Conservation (phyloP, 495 filamentous ascomycete genomes). For the Aspergillus heteromorphus region DNA sequence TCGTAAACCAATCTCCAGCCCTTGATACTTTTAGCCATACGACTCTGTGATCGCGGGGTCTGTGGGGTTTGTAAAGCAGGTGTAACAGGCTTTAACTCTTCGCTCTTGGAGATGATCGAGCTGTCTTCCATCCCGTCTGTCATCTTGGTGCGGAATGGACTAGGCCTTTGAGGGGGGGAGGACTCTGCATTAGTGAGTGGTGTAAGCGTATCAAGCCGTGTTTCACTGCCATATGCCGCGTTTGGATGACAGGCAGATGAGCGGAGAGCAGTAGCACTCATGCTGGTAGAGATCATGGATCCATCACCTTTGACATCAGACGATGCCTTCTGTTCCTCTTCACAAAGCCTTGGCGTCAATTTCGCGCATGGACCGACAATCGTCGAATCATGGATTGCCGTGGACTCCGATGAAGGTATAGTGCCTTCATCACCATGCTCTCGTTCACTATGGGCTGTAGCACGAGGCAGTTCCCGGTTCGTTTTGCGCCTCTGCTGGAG, state of each 20-base stretch:
- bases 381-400: slow-evolving; percentile 5
- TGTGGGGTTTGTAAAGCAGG: slow-evolving; percentile 48
- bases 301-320: slow-evolving; percentile 48
- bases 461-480: slow-evolving; percentile 37
- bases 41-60: slow-evolving; percentile 52
- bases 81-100: slow-evolving; percentile 29
- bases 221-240: slow-evolving; percentile 43
- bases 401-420: slow-evolving; percentile 2
- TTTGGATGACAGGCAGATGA: slow-evolving; percentile 22
- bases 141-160: slow-evolving; percentile 42
- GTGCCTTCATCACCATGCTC: slow-evolving; percentile 14
- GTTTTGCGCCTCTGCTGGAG: slow-evolving; percentile 50
- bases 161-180: slow-evolving; percentile 60
- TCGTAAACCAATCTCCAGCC: slow-evolving; percentile 70
- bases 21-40: slow-evolving; percentile 57
- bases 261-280: slow-evolving; percentile 59
- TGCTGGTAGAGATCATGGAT: slow-evolving; percentile 62
- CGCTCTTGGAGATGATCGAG: slow-evolving; percentile 10
- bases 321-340: slow-evolving; percentile 8
- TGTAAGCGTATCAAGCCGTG: slow-evolving; percentile 56
- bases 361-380: slow-evolving; percentile 10
- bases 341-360: slow-evolving; percentile 2
- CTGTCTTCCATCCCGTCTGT: slow-evolving; percentile 20
- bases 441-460: slow-evolving; percentile 20
- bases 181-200: slow-evolving; percentile 73